Base-by-base conservation (phyloP, 192 early-diverging fungal species). In the Dispira simplex region DNA sequence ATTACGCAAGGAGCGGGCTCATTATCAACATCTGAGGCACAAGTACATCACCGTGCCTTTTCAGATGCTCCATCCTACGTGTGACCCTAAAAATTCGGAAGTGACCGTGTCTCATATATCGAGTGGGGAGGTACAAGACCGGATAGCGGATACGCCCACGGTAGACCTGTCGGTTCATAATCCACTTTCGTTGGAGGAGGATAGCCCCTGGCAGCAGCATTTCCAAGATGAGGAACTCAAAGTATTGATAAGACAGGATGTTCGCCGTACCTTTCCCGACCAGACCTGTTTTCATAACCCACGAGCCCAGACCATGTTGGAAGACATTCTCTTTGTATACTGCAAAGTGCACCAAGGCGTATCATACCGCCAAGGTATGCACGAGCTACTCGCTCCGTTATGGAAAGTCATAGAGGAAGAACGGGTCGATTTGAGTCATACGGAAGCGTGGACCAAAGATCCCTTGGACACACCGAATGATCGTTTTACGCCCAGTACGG, bases 311-410 rank as follows among this genome's bases (percentile, higher is more conserved):
- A 75, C 75, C 53, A 69, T 81, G 45, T 70, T 98, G 75, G 71
- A 79, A 2, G 85, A 89, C 64, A 85, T 97, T 43, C 71, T 98
- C 27, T 93, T 98, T 64, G 85, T 96, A 32, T 95, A 91, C 69
- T 89, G 88, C 72, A 92, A 93, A 67, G 77, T 92, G 68, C 86
- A 98, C 66, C 75, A 79, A 14, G 84, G 84, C 39, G 79, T 96
- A n/a, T 85, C 87, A 18, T 98, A 98, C 73, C 82, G 95, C 46
- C 95, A 98, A 70, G 95, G 95, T 28, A 98, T 98, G 95, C 95
- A 98, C 67, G 95, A 98, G 70, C 65, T 98, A 26, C 69, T 93
- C 14, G 95, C 91, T 0, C 88, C 90, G 21, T 73, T 96, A 20
- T 81, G 90, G 18, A 72, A 83, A 73, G 84, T 87, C 0, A 82